These are phyloP conservation scores for Lyophyllum shimeji DNA, from an alignment of 768 basidiomycete species.

Conservation along the genomic window DNA sequence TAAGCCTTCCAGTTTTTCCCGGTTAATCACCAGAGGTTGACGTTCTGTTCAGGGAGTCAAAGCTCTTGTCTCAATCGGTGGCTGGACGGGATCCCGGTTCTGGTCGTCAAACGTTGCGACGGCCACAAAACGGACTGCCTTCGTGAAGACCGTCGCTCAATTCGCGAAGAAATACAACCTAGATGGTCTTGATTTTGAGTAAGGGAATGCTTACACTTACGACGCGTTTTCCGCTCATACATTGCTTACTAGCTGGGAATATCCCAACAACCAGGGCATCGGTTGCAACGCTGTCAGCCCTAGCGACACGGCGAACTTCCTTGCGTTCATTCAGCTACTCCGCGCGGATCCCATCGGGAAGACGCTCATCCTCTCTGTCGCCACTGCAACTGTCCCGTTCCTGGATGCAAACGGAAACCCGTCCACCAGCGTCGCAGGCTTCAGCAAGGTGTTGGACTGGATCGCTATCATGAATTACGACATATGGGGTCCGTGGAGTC, in stretches of 20 bases:
- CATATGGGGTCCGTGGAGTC: slow-evolving; percentile 62
- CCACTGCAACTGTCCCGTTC: slow-evolving; percentile 41
- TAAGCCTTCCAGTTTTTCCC: slow-evolving; percentile 12
- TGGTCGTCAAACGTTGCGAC: slow-evolving; percentile 67
- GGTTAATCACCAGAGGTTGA: neutral
- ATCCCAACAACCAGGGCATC: slow-evolving; percentile 67
- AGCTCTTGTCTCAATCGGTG: slow-evolving; percentile 63
- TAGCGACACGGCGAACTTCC: slow-evolving; percentile 74
- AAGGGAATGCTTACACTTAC: slow-evolving; percentile 15
- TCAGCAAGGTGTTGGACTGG: slow-evolving; percentile 63
- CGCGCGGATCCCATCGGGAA: slow-evolving; percentile 52
- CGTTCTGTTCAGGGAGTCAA: slow-evolving; percentile 46
- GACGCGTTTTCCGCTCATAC: neutral
- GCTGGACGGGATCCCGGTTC: slow-evolving; percentile 64
- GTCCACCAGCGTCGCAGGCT: slow-evolving; percentile 63
- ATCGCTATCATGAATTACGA: slow-evolving; percentile 72
- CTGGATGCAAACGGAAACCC: slow-evolving; percentile 51
- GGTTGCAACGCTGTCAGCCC: slow-evolving; percentile 67
- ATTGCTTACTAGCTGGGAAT: slow-evolving; percentile 74
- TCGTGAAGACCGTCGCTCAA: slow-evolving; percentile 55
- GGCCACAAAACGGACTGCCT: slow-evolving; percentile 56
- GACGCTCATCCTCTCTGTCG: slow-evolving; percentile 58
- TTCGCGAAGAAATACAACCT: slow-evolving; percentile 54
- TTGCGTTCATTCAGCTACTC: slow-evolving; percentile 75
- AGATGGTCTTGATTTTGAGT: slow-evolving; percentile 62